Evolutionary conservation across 352 stramenopile genomes (phyloP), one percentile per base, ranked within the genome.

Genomic region (Phytopythium montanum): DNA sequence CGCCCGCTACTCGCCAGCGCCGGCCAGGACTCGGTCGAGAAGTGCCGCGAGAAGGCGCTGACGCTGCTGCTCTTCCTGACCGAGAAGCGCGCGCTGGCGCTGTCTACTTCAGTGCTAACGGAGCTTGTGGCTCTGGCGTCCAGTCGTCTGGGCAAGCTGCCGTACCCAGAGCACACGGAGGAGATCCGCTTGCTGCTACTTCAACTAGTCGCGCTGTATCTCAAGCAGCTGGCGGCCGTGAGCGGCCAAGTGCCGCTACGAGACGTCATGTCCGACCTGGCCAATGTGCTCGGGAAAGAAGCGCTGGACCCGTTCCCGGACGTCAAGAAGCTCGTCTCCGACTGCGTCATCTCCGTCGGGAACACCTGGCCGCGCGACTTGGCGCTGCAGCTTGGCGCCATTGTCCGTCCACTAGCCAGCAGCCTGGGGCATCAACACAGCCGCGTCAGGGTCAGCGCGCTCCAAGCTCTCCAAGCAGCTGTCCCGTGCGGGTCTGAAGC

Each of bases 361-460:
- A 68, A 56, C 9, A 66, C 54, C 3, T 92, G 82, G 86, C 72
- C 68, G 48, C 61, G 59, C 19, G 74, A 88, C 16, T 68, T 93
- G 1, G 74, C 79, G 38, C 69, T 91, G 56, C 86, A 94, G 33
- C 71, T 92, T 8, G 81, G 75, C 2, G 73, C 81, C 45, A 78
- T 95, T 50, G 75, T 87, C 8, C 79, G 78, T 16, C 81, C 86
- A 0, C 69, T 91, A 34, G 69, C 87, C 13, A 68, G 61, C 41
- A 95, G 93, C 65, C 66, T 95, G 5, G 68, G 78, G 2, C 84
- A 95, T 52, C 86, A 95, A 56, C 84, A 95, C 69, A 92, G 84
- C 59, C 81, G 82, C 44, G 81, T 94, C 31, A 84, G 86, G 36
- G 72, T 85, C n/a, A 76, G 69, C 18, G 83, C 84, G 0, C 63